A percentile compares a stretch with the other conserved stretches of the same genome.
Conservation (phyloP, 805 yeast species). For the Candida golubevii region DNA sequence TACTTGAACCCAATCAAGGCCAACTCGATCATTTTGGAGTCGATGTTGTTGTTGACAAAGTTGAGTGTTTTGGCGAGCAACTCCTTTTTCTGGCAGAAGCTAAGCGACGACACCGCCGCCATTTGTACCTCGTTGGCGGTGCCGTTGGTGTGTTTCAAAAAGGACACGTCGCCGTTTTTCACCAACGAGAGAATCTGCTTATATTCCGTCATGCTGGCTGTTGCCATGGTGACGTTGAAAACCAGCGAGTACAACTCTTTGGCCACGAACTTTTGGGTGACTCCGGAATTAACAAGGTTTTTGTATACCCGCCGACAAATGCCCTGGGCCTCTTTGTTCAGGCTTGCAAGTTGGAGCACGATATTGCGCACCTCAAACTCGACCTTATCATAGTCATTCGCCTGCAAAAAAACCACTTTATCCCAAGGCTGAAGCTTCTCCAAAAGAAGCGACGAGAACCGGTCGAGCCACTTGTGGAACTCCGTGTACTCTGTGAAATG, state of each 20-base stretch:
- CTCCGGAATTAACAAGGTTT: slow-evolving; percentile 44
- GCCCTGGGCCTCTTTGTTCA: slow-evolving; percentile 22
- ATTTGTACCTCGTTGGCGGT: slow-evolving; percentile 44
- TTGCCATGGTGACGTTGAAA: slow-evolving; percentile 38
- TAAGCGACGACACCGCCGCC: slow-evolving; percentile 52
- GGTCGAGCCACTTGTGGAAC: slow-evolving; percentile 23
- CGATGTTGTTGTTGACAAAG: slow-evolving; percentile 54
- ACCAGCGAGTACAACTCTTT: slow-evolving; percentile 44
- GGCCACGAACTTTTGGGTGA: slow-evolving; percentile 46
- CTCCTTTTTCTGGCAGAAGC: slow-evolving; percentile 43
- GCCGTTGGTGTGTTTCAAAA: slow-evolving; percentile 34
- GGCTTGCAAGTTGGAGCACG: slow-evolving; percentile 38
- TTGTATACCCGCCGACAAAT: slow-evolving; percentile 44
- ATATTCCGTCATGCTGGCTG: slow-evolving; percentile 47
- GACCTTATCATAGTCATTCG: slow-evolving; percentile 16
- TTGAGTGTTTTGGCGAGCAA: slow-evolving; percentile 52
- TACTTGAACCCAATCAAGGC: slow-evolving; percentile 52
- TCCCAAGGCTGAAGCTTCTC: slow-evolving; percentile 28
- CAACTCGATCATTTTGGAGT: slow-evolving; percentile 49
- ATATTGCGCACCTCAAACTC: slow-evolving; percentile 45
- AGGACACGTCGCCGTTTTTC: slow-evolving; percentile 46
- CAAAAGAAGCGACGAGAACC: slow-evolving; percentile 17
- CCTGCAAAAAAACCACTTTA: slow-evolving; percentile 7
- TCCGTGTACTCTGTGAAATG: slow-evolving; percentile 25
- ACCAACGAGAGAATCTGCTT: slow-evolving; percentile 54